Conservation (phyloP, 768 basidiomycete species). For the Termitomyces sp. region DNA sequence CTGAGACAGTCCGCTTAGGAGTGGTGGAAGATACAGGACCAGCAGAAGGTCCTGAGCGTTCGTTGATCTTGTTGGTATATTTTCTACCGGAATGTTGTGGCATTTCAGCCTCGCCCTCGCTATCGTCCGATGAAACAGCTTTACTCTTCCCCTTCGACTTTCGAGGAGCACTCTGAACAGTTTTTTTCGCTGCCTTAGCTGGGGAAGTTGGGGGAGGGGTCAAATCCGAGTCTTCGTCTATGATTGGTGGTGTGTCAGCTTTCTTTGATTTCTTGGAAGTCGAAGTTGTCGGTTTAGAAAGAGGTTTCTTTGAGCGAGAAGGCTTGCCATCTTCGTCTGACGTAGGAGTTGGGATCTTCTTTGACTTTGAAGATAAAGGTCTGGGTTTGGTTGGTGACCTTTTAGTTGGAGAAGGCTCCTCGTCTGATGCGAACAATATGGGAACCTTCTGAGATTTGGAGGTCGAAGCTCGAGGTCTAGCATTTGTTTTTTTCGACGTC, state of each 20-base stretch:
- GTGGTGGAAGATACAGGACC: conserved; percentile 7
- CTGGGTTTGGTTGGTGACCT: neutral
- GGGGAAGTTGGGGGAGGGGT: conserved; percentile 1
- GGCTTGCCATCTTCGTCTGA: neutral
- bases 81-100: neutral
- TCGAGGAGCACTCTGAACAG: neutral
- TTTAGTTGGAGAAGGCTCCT: neutral
- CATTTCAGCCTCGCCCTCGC: conserved; percentile 4
- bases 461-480: neutral
- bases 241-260: neutral
- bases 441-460: neutral
- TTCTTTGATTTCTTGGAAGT: neutral
- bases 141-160: neutral
- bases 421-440: conserved; percentile 1
- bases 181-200: neutral
- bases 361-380: neutral
- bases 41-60: neutral
- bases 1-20: conserved; percentile 14
- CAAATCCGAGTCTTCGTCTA: neutral
- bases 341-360: neutral
- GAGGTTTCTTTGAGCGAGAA: neutral
- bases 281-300: no score
- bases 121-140: neutral
- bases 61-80: neutral
- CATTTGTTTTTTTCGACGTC: neutral